phyloP scores from a whole-genome alignment of 345 rosid genomes.

The Trapa incisa region DNA sequence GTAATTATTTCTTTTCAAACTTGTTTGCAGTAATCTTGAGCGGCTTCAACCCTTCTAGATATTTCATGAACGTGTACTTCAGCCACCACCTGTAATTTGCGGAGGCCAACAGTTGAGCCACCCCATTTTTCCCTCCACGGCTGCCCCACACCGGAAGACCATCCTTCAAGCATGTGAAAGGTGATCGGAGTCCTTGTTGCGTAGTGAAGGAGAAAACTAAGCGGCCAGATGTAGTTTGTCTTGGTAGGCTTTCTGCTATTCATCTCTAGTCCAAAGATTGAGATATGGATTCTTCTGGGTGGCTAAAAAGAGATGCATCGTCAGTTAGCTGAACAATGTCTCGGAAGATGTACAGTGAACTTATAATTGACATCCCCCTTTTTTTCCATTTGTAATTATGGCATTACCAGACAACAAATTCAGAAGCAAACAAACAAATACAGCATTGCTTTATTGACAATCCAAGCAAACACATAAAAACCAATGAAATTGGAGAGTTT shows the following conservation, averaged over 20 bases:
- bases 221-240: conserved; percentile 2
- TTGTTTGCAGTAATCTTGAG: conserved; percentile 68
- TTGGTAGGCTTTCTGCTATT: background rate
- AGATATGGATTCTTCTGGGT: background rate
- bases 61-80: conserved; percentile 82
- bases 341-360: background rate
- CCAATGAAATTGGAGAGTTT: background rate
- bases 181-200: background rate
- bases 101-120: conserved; percentile 13
- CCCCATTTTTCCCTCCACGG: conserved; percentile 4
- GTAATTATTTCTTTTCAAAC: conserved; percentile 1
- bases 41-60: conserved; percentile 97
- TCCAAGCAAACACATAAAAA: background rate
- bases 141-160: background rate
- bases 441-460: background rate
- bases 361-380: background rate
- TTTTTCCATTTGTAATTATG: background rate
- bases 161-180: background rate
- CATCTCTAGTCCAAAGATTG: background rate
- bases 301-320: background rate
- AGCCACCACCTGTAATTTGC: conserved; percentile 52
- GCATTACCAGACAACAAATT: background rate
- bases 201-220: background rate
- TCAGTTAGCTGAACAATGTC: background rate
- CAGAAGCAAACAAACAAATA: background rate